Base-by-base conservation (phyloP, 805 yeast genomes). In the Teunomyces panamensis region DNA sequence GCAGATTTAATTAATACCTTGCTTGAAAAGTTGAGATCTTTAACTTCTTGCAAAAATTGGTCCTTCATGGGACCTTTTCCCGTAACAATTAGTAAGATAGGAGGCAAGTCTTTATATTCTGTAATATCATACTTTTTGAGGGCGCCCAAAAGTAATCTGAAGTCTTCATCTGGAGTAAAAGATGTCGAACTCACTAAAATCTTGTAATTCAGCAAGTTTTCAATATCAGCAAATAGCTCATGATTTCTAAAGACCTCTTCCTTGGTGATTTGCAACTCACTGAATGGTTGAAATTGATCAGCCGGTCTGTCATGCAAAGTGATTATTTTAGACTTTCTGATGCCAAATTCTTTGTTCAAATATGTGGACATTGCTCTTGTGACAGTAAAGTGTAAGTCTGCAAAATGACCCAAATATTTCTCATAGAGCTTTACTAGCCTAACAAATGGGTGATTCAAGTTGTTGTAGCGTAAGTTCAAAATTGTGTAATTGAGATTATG, bases 121-220 rank as follows among this genome's bases (percentile, higher is more conserved):
- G 49, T 57, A 9, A 55, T 50, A 44, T 87, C 91, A 53, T 89
- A 84, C 17, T 66, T 53, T 44, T 77, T 75, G 46, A 94, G 69
- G 0, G 96, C 89, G 9, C 83, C 80, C 13, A 92, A 68, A 13
- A 94, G 67, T 32, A 87, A 66, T 20, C 70, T 70, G 47, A 94
- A 81, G 62, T 94, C 96, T 65, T 94, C 99, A 65, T 94, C 99
- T 0, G 95, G 94, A 0, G 99, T 92, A 63, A 90, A 94, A 0
- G 97, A 89, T 0, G 99, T 92, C 0, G 97, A 85, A 0, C 92
- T 84, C 3, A 92, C 81, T 10, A 94, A 55, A n/a, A 92, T 72
- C 53, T 82, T 82, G 58, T 84, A 87, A 63, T 54, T 54, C 30
- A 46, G 34, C 3, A 64, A 50, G 35, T 59, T 46, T 3, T 52